Evolutionary conservation across 768 basidiomycete genomes (phyloP).

Genomic region (Ephemerocybe angulata): DNA sequence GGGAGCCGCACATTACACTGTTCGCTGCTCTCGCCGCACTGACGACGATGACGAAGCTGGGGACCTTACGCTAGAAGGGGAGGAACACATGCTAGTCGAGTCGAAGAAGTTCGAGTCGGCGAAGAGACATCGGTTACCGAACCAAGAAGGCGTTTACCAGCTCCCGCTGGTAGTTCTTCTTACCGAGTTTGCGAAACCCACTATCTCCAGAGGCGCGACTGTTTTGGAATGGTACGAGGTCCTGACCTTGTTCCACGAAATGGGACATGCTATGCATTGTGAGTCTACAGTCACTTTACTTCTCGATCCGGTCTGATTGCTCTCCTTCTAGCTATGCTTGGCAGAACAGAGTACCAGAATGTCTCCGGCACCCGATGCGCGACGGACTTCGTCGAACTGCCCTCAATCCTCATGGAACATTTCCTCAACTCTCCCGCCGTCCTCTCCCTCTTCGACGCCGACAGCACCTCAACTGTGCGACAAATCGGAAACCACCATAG

Average conservation of each 20-base stretch:
- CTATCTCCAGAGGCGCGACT: slow-evolving; percentile 59
- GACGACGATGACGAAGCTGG: slow-evolving; percentile 83
- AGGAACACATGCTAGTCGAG: slow-evolving; percentile 39
- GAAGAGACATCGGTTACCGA: slow-evolving; percentile 56
- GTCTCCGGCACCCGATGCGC: slow-evolving; percentile 97
- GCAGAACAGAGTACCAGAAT: slow-evolving; percentile 95
- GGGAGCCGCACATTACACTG: slow-evolving; percentile 96
- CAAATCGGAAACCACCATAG: slow-evolving; percentile 64
- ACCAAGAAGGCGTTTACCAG: slow-evolving; percentile 71
- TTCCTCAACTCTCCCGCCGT: slow-evolving; percentile 85
- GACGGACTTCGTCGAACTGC: slow-evolving; percentile 97
- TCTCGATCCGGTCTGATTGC: neutral
- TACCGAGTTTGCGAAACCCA: slow-evolving; percentile 77
- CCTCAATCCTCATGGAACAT: slow-evolving; percentile 98
- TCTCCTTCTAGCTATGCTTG: slow-evolving; percentile 80
- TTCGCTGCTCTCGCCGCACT: slow-evolving; percentile 86
- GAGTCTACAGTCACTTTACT: no score
- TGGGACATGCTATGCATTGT: slow-evolving; percentile 99
- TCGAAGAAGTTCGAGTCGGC: slow-evolving; percentile 63
- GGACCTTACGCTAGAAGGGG: slow-evolving; percentile 48
- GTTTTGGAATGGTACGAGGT: slow-evolving; percentile 91
- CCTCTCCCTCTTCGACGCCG: slow-evolving; percentile 68
- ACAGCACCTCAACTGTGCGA: slow-evolving; percentile 41
- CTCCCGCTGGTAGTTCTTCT: slow-evolving; percentile 89
- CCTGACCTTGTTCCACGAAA: slow-evolving; percentile 93